Conservation (phyloP, 352 stramenopile species). For the Phytophthora kernoviae region DNA sequence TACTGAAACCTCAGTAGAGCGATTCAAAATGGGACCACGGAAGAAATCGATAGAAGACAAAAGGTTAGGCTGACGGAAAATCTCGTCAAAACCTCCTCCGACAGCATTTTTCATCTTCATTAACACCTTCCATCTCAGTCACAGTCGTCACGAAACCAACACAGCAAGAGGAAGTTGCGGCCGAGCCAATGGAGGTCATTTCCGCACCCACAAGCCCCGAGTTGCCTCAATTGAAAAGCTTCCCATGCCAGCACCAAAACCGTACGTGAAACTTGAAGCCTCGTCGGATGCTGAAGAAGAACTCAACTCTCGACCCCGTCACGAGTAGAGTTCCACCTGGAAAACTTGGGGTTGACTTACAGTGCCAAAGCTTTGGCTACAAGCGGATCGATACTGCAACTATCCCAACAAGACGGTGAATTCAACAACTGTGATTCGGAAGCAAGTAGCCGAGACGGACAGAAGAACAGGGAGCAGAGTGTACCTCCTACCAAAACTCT, state of each 20-base stretch:
- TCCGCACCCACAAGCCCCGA: neutral
- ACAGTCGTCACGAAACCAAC: constrained; percentile 17
- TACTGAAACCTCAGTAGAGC: neutral
- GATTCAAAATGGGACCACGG: too few relatives aligned
- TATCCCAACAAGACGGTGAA: neutral
- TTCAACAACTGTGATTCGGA: neutral
- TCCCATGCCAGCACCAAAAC: constrained; percentile 1
- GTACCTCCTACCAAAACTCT: neutral
- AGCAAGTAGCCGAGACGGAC: neutral
- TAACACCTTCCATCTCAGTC: constrained; percentile 22
- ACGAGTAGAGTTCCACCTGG: constrained; percentile 11
- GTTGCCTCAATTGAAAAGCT: neutral
- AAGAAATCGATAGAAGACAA: neutral
- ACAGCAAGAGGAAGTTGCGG: constrained; percentile 5
- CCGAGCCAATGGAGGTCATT: neutral
- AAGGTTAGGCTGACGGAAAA: neutral
- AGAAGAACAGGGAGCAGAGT: constrained; percentile 1
- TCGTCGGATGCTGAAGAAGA: neutral
- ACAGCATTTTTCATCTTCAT: neutral
- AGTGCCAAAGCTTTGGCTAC: neutral
- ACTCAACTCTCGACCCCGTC: neutral
- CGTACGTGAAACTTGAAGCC: constrained; percentile 22
- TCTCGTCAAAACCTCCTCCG: neutral
- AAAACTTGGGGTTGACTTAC: constrained; percentile 10
- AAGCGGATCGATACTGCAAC: neutral